Conservation (phyloP, 768 basidiomycete species). For the Crassisporium funariophilum region DNA sequence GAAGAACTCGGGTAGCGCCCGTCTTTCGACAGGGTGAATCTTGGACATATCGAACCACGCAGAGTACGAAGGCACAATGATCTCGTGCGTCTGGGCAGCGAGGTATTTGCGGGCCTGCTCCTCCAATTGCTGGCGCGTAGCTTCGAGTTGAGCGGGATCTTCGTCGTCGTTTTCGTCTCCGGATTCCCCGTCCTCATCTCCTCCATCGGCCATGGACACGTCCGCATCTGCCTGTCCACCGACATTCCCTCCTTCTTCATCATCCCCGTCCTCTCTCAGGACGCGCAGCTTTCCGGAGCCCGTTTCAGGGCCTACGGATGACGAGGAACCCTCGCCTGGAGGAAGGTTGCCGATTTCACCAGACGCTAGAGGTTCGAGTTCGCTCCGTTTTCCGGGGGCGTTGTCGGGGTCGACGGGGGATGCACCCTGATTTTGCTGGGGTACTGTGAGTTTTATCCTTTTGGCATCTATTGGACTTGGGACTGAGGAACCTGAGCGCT, state of each 20-base stretch:
- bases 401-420: slow-evolving; percentile 75
- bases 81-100: slow-evolving; percentile 94
- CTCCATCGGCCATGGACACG: slow-evolving; percentile 81
- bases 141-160: slow-evolving; percentile 82
- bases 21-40: slow-evolving; percentile 89
- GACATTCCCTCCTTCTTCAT: slow-evolving; percentile 52
- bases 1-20: slow-evolving; percentile 97
- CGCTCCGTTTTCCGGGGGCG: slow-evolving; percentile 84
- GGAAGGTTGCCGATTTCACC: slow-evolving; percentile 79
- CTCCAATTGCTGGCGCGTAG: slow-evolving; percentile 75
- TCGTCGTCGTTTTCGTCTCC: slow-evolving; percentile 85
- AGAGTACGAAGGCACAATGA: slow-evolving; percentile 95
- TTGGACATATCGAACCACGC: slow-evolving; percentile 98
- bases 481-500: slow-evolving; percentile 62
- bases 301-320: slow-evolving; percentile 40
- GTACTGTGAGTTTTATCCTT: slow-evolving; percentile 57
- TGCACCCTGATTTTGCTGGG: slow-evolving; percentile 62
- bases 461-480: slow-evolving; percentile 55
- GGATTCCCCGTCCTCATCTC: slow-evolving; percentile 75
- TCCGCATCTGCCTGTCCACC: slow-evolving; percentile 25
- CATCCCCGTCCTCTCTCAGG: slow-evolving; percentile 60
- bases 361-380: slow-evolving; percentile 81
- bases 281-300: slow-evolving; percentile 44
- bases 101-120: slow-evolving; percentile 93
- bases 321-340: slow-evolving; percentile 37